Conservation (phyloP, 441 rosid species). For the Populus tomentosa region DNA sequence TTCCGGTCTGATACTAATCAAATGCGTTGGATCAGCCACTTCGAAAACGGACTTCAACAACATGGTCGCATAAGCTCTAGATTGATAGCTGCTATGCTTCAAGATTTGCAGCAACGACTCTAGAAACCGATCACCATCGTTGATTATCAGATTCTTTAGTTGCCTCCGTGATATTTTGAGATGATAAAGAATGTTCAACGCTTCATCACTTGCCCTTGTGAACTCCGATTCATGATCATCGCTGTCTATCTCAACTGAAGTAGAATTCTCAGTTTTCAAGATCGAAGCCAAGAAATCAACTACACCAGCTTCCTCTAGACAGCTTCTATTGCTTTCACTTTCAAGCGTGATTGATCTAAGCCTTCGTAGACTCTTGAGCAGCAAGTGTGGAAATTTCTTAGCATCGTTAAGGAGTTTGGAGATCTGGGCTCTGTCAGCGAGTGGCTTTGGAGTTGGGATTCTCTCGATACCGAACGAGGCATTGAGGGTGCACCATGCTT, state of each 20-base stretch:
- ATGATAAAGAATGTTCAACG: conserved; percentile 36
- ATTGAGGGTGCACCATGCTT: conserved; percentile 53
- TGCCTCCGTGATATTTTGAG: conserved; percentile 22
- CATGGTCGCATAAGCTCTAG: conserved; percentile 38
- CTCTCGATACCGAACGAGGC: conserved; percentile 41
- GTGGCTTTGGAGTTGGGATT: conserved; percentile 51
- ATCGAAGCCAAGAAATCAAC: conserved; percentile 42
- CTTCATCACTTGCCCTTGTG: conserved; percentile 32
- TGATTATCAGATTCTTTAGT: conserved; percentile 21
- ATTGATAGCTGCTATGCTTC: conserved; percentile 30
- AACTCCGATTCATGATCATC: conserved; percentile 18
- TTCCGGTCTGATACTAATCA: conserved; percentile 19
- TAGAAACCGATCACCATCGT: conserved; percentile 13
- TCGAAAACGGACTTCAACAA: conserved; percentile 24
- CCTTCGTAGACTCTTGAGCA: conserved; percentile 25
- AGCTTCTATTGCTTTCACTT: conserved; percentile 31
- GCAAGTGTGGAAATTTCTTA: conserved; percentile 17
- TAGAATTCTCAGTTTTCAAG: conserved; percentile 11
- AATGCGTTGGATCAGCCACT: conserved; percentile 37
- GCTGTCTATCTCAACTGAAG: background rate
- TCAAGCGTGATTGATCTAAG: conserved; percentile 37
- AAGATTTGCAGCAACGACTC: conserved; percentile 30
- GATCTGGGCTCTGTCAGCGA: conserved; percentile 27
- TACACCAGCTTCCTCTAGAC: conserved; percentile 28
- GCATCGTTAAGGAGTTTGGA: conserved; percentile 41